Conservation (phyloP, 2,329 filamentous ascomycete species). For the Colletotrichum filicis region DNA sequence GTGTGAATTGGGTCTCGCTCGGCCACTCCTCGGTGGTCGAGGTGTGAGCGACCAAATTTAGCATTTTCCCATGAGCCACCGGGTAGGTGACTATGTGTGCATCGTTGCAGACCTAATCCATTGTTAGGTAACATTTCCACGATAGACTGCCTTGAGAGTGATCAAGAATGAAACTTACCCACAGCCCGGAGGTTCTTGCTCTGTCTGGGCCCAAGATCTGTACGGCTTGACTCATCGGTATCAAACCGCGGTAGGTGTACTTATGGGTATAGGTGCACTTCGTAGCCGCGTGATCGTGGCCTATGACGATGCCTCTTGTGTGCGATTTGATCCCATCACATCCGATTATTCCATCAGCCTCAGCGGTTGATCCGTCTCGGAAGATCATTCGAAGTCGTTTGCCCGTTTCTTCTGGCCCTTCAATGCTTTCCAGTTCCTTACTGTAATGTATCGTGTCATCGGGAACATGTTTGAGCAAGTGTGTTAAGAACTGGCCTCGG, state of each 20-base stretch:
- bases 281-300: constrained; percentile 48
- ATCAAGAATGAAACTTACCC: constrained; percentile 62
- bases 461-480: constrained; percentile 50
- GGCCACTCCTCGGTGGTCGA: constrained; percentile 46
- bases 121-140: constrained; percentile 37
- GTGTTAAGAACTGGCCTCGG: constrained; percentile 42
- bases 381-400: constrained; percentile 45
- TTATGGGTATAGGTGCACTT: constrained; percentile 61
- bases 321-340: constrained; percentile 69
- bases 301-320: constrained; percentile 61
- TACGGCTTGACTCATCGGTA: constrained; percentile 62
- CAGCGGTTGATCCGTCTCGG: constrained; percentile 49
- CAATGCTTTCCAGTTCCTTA: constrained; percentile 44
- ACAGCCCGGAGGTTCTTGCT: constrained; percentile 55
- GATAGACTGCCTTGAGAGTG: neutral
- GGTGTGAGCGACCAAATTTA: constrained; percentile 64
- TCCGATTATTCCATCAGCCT: constrained; percentile 58
- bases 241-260: constrained; percentile 64
- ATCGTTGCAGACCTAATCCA: constrained; percentile 51
- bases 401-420: constrained; percentile 33
- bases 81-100: constrained; percentile 71
- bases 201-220: constrained; percentile 55
- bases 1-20: constrained; percentile 34
- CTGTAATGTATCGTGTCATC: constrained; percentile 38
- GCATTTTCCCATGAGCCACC: constrained; percentile 61